These are phyloP conservation scores for Nicotiana tabacum DNA, from an alignment of 257 asterid species.

Conservation along the genomic window DNA sequence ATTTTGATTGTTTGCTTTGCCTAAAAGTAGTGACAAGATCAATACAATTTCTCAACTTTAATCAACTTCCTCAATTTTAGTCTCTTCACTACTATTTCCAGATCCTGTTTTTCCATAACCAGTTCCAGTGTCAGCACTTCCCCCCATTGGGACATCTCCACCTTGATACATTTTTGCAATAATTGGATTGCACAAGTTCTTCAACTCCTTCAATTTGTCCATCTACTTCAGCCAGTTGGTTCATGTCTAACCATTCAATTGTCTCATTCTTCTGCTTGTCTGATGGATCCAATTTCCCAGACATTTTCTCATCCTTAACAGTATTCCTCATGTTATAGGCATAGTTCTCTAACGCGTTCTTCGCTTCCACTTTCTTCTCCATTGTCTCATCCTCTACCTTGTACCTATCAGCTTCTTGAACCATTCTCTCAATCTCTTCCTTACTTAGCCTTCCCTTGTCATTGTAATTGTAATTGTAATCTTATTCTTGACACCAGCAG, in stretches of 20 bases:
- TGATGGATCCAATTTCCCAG: neutral
- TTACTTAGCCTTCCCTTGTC: neutral
- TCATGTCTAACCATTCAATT: neutral
- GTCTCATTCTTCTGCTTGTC: neutral
- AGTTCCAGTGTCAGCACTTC: neutral
- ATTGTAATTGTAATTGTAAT: neutral
- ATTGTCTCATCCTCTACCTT: neutral
- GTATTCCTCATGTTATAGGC: neutral
- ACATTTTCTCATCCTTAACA: neutral
- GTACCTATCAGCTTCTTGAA: neutral
- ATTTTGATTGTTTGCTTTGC: neutral
- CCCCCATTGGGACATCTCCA: neutral
- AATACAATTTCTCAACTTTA: neutral
- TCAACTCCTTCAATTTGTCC: neutral
- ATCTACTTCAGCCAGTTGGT: neutral
- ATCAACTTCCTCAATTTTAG: constrained; percentile 6
- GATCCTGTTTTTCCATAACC: neutral
- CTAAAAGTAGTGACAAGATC: neutral
- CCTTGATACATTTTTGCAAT: constrained; percentile 4
- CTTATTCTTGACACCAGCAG: neutral
- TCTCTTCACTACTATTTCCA: neutral
- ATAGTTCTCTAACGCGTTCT: neutral
- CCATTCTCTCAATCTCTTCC: neutral
- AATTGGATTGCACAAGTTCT: neutral
- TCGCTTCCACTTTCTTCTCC: neutral